phyloP scores from a whole-genome alignment of 2,329 filamentous ascomycete genomes.

The Diaporthe longicolla region DNA sequence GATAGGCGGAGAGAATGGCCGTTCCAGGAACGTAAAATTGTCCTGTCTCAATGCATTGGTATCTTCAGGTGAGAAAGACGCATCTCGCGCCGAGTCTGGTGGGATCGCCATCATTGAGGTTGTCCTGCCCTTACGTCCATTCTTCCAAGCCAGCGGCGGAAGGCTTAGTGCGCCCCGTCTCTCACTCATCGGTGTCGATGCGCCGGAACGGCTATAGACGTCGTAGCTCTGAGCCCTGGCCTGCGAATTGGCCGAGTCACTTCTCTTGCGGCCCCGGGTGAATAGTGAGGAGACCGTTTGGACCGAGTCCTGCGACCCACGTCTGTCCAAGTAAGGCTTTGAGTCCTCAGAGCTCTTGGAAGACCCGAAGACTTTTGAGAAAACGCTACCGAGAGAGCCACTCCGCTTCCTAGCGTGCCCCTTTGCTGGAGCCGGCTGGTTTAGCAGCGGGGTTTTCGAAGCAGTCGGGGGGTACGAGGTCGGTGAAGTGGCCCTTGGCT shows the following conservation, averaged over 20 bases:
- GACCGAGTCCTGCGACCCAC: conserved; percentile 36
- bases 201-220: conserved; percentile 31
- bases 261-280: conserved; percentile 30
- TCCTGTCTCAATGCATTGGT: conserved; percentile 26
- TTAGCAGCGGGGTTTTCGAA: conserved; percentile 41
- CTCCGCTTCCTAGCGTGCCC: conserved; percentile 37
- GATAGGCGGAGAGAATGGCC: conserved; percentile 38
- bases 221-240: conserved; percentile 39
- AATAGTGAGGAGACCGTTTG: conserved; percentile 35
- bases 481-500: conserved; percentile 36
- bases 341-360: conserved; percentile 32
- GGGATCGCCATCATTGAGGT: conserved; percentile 43
- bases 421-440: conserved; percentile 29
- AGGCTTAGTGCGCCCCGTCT: conserved; percentile 34
- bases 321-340: conserved; percentile 30
- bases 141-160: conserved; percentile 40
- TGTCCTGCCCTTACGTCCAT: conserved; percentile 34
- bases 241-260: conserved; percentile 13
- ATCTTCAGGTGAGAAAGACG: conserved; percentile 20
- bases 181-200: conserved; percentile 28
- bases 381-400: conserved; percentile 31
- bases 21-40: conserved; percentile 41
- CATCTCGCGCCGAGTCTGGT: conserved; percentile 40
- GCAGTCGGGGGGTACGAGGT: conserved; percentile 41
- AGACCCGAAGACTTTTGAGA: conserved; percentile 40